phyloP scores from a whole-genome alignment of 1,284 basidiomycete species.

The Golubevia sp. region DNA sequence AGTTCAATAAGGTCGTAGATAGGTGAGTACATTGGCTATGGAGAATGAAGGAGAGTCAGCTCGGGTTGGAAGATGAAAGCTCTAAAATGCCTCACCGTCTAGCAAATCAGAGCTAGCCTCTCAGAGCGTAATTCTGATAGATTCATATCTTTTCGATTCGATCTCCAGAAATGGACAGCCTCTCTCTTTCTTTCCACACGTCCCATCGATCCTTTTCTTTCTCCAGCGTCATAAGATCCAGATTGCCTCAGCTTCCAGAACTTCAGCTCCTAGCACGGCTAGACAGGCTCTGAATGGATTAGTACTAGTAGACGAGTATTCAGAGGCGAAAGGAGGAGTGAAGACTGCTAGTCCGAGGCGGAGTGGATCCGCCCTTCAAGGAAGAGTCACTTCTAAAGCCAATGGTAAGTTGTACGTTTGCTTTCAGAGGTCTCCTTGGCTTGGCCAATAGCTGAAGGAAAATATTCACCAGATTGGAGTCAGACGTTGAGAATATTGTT shows the following conservation, averaged over 20 bases:
- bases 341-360: background rate
- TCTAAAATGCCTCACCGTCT: too few relatives aligned
- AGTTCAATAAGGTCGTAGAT: conserved; percentile 45
- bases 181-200: conserved; percentile 43
- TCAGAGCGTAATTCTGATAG: background rate
- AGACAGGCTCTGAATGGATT: conserved; percentile 45
- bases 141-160: background rate
- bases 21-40: background rate
- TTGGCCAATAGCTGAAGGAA: background rate
- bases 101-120: too few relatives aligned
- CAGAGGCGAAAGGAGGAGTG: background rate
- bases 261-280: conserved; percentile 39
- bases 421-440: background rate
- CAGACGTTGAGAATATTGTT: background rate
- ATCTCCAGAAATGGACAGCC: conserved; percentile 18
- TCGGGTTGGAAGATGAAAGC: too few relatives aligned
- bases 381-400: conserved; percentile 14
- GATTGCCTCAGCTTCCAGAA: conserved; percentile 45
- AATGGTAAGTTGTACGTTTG: conserved; percentile 10
- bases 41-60: too few relatives aligned
- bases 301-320: conserved; percentile 22
- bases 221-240: conserved; percentile 19
- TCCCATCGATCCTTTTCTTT: conserved; percentile 44
- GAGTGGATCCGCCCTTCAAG: background rate
- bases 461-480: background rate